Conservation (phyloP, 1,284 basidiomycete species). For the Cerioporus squamosus region DNA sequence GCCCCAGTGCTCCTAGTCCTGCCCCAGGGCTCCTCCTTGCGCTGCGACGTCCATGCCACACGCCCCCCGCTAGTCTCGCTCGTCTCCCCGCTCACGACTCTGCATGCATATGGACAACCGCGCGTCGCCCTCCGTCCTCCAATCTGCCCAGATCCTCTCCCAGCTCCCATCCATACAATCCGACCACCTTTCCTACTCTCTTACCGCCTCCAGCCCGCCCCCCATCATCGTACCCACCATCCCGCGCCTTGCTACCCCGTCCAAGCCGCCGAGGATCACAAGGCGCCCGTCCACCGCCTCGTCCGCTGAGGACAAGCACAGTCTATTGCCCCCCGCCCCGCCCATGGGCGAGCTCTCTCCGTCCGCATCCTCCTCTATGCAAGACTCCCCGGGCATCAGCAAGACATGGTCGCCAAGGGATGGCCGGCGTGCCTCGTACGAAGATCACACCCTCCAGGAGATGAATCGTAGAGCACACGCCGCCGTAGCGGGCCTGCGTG, state of each 20-base stretch:
- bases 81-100: not conserved
- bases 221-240: conserved; percentile 25
- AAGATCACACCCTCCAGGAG: conserved; percentile 29
- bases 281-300: conserved; percentile 53
- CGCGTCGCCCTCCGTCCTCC: conserved; percentile 7
- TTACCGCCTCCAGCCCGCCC: conserved; percentile 22
- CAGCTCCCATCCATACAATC: conserved; percentile 22
- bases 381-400: not conserved
- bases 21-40: not conserved
- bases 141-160: conserved; percentile 31
- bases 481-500: conserved; percentile 33
- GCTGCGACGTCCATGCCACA: too few relatives aligned
- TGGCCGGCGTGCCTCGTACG: conserved; percentile 7
- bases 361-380: conserved; percentile 13
- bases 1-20: too few relatives aligned
- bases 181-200: conserved; percentile 25
- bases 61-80: not conserved
- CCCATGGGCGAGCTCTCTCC: conserved; percentile 25
- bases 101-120: conserved; percentile 12
- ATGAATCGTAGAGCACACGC: conserved; percentile 34
- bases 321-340: conserved; percentile 29
- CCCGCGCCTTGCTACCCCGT: conserved; percentile 25
- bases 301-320: conserved; percentile 33
- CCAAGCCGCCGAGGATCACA: conserved; percentile 9
- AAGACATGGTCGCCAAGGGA: conserved; percentile 9